Base-by-base conservation (phyloP, 345 rosid genomes). In the Raphanus sativus region DNA sequence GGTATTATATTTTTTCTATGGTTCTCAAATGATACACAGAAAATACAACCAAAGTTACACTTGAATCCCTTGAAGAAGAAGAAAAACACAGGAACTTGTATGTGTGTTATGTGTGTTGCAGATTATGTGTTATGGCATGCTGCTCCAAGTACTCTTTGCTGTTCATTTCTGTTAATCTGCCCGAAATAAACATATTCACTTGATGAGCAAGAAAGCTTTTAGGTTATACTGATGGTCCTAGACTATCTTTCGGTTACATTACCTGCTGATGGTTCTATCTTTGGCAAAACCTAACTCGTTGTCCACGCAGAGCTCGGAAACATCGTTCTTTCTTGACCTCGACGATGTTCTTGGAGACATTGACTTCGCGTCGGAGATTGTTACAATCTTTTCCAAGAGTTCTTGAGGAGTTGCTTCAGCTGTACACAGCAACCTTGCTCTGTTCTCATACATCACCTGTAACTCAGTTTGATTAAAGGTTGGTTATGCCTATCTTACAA, bases 201-300 rank as follows among this genome's bases (percentile, higher is more conserved):
- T 63, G 25, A 36, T 54, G 45, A 70, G 34, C 45, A 55, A 26
- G 33, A 25, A 38, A 45, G 13, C 52, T 61, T 33, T 11, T 58
- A 3, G 4, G 50, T 16, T 11, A 54, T 56, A 40, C 17, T 28
- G 25, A 65, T 21, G 15, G 33, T 21, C 21, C 21, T 6, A 4
- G 3, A 2, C 52, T 52, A 3, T 6, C 15, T 25, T 58, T 30
- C 50, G 7, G 12, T 58, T 3, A 21, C 64, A 69, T 32, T 84
- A 92, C 99, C 99, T 88, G 69, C 99, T 95, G 77, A 95, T 86
- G 70, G 99, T 92, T 80, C 99, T 91, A 38, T 95, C 99, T 84
- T 52, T 95, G 2, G 90, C 96, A n/a, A 95, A 95, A 59, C 97
- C 99, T 80, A 95, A 70, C 77, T 95, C 99, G 26, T 92, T 92